Evolutionary conservation across 2,329 filamentous ascomycete species (phyloP), one percentile per base, ranked within the genome.

Genomic region (Calycina marina): DNA sequence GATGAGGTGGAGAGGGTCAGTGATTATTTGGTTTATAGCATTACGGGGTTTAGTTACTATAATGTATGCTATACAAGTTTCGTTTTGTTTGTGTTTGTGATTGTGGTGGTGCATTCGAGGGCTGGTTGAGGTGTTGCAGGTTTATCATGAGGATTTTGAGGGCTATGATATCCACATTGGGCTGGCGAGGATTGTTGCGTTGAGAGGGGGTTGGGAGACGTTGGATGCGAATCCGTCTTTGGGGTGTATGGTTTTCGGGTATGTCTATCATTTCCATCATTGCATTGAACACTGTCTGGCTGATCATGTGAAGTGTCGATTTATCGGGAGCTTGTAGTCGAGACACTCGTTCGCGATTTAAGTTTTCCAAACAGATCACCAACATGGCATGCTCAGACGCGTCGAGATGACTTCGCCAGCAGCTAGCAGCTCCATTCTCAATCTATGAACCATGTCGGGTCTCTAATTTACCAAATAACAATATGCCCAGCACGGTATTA

Each of bases 271-370:
- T n/a, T n/a, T n/a, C n/a, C n/a, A n/a, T n/a, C n/a, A n/a, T n/a
- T n/a, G n/a, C n/a, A n/a, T n/a, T n/a, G n/a, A n/a, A n/a, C n/a
- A n/a, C n/a, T n/a, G n/a, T n/a, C n/a, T n/a, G n/a, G n/a, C n/a
- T n/a, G n/a, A n/a, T n/a, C n/a, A n/a, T n/a, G n/a, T n/a, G n/a
- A n/a, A n/a, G n/a, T 12, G 28, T 36, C n/a, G 34, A 36, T 17
- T 28, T 36, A 29, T 31, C 17, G 4, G 27, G 25, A 17, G 28
- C 25, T 8, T 25, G 28, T n/a, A 16, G 24, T 22, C 34, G 28
- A 28, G 34, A 36, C 29, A 25, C n/a, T 3, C 28, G 25, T 10
- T 17, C 34, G 12, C 20, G 9, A 9, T 36, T 36, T 14, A 16
- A 28, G 4, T 12, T 36, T 4, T 29, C 34, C 8, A 17, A 32